These are phyloP conservation scores for Ophiostoma himal-ulmi DNA, from an alignment of 2,329 filamentous ascomycete species.

Conservation along the genomic window DNA sequence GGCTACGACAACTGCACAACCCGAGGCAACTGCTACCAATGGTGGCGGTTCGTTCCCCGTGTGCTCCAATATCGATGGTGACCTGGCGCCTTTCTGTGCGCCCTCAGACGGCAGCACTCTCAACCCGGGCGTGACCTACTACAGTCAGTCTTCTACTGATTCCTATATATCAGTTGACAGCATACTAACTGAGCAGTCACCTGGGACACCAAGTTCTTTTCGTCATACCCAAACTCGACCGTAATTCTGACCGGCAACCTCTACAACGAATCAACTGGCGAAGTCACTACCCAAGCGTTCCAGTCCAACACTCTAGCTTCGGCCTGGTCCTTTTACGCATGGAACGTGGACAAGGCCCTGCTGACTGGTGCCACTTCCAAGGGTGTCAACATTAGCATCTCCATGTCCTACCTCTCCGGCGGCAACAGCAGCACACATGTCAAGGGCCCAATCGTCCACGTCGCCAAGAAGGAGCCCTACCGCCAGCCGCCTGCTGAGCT, in stretches of 20 bases:
- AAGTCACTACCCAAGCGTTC: constrained; percentile 32
- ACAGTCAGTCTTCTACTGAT: constrained; percentile 36
- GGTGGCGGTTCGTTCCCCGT: constrained; percentile 45
- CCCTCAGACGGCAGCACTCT: constrained; percentile 42
- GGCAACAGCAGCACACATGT: constrained; percentile 28
- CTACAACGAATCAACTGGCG: constrained; percentile 36
- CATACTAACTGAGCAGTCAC: constrained; percentile 40
- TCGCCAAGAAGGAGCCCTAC: constrained; percentile 36
- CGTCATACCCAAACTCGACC: constrained; percentile 36
- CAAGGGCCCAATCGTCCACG: constrained; percentile 39
- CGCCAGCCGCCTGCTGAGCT: constrained; percentile 32
- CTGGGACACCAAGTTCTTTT: constrained; percentile 51
- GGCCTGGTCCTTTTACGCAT: constrained; percentile 45
- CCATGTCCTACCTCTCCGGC: constrained; percentile 36
- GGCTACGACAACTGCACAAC: constrained; percentile 35
- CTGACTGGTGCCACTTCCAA: constrained; percentile 34
- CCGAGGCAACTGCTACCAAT: constrained; percentile 41
- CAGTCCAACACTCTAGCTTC: constrained; percentile 35
- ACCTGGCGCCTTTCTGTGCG: constrained; percentile 47
- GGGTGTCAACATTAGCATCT: constrained; percentile 45
- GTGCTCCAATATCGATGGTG: constrained; percentile 45
- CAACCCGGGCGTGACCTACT: constrained; percentile 45
- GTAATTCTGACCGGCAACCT: constrained; percentile 37
- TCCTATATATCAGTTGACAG: neutral
- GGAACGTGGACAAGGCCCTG: constrained; percentile 37